Evolutionary conservation across 768 basidiomycete genomes (phyloP).

Genomic region (Boletus barrowsii): DNA sequence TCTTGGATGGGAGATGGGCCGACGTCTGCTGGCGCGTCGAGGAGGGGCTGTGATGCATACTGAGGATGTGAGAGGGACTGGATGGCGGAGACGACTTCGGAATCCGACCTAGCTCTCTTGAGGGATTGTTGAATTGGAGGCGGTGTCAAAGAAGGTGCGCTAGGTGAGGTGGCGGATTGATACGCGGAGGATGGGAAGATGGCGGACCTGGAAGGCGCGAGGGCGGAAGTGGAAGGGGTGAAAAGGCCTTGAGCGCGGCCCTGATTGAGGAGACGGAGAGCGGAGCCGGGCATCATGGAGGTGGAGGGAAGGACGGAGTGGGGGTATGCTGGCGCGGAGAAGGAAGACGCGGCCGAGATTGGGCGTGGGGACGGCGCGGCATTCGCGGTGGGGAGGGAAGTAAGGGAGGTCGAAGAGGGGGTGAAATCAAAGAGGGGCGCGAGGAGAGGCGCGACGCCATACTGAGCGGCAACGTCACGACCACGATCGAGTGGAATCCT

Average conservation of each 20-base stretch:
- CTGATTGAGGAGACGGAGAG: constrained; percentile 79
- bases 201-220: constrained; percentile 41
- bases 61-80: constrained; percentile 16
- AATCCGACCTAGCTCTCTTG: constrained; percentile 65
- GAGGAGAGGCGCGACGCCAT: constrained; percentile 85
- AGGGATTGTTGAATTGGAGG: constrained; percentile 46
- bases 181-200: constrained; percentile 56
- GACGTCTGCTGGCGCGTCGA: constrained; percentile 42
- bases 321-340: constrained; percentile 53
- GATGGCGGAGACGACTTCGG: constrained; percentile 43
- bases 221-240: constrained; percentile 75
- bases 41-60: constrained; percentile 22
- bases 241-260: constrained; percentile 84
- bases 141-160: constrained; percentile 52
- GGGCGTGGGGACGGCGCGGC: constrained; percentile 55
- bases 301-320: constrained; percentile 66
- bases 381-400: constrained; percentile 58
- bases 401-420: constrained; percentile 67
- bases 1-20: constrained; percentile 47
- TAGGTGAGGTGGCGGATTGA: constrained; percentile 45
- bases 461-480: constrained; percentile 87
- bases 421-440: constrained; percentile 92
- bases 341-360: constrained; percentile 66
- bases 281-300: constrained; percentile 85
- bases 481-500: constrained; percentile 98